phyloP scores from a whole-genome alignment of 192 early-diverging fungal species.

The Spizellomyces punctatus region DNA sequence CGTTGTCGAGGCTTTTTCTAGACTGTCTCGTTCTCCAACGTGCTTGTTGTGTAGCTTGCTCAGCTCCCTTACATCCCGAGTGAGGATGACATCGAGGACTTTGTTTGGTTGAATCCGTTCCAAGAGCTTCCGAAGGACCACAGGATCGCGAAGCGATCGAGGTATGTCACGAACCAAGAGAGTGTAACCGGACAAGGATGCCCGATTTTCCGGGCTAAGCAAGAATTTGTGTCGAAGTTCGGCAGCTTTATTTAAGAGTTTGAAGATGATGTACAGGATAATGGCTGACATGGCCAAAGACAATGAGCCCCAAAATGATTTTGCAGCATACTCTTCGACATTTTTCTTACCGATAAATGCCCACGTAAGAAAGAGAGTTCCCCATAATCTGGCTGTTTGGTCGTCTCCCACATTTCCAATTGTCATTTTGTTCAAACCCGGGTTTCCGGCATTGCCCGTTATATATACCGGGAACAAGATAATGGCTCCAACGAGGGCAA shows the following conservation, averaged over 20 bases:
- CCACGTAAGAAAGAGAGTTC: slow-evolving; percentile 10
- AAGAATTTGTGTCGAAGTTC: slow-evolving; percentile 21
- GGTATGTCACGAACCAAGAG: slow-evolving; percentile 34
- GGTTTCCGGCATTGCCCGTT: slow-evolving; percentile 13
- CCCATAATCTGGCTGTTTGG: slow-evolving; percentile 19
- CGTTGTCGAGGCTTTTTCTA: slow-evolving; percentile 25
- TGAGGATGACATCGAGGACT: slow-evolving; percentile 28
- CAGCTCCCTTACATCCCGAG: slow-evolving; percentile 18
- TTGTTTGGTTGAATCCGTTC: slow-evolving; percentile 25
- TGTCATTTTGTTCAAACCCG: slow-evolving; percentile 12
- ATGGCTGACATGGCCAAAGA: neutral
- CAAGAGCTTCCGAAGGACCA: slow-evolving; percentile 18
- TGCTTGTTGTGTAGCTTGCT: slow-evolving; percentile 18
- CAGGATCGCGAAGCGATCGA: slow-evolving; percentile 15
- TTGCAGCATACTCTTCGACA: too few relatives aligned
- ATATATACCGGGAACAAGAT: slow-evolving; percentile 23
- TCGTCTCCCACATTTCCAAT: slow-evolving; percentile 26
- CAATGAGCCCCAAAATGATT: too few relatives aligned
- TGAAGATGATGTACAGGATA: slow-evolving; percentile 15
- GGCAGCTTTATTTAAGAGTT: slow-evolving; percentile 15
- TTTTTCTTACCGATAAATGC: slow-evolving; percentile 14
- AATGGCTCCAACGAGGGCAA: slow-evolving; percentile 7
- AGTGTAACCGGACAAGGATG: slow-evolving; percentile 21
- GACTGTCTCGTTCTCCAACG: slow-evolving; percentile 13
- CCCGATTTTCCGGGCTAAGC: slow-evolving; percentile 5